Conservation (phyloP, 2,329 filamentous ascomycete genomes). For the Trichoderma koningii region DNA sequence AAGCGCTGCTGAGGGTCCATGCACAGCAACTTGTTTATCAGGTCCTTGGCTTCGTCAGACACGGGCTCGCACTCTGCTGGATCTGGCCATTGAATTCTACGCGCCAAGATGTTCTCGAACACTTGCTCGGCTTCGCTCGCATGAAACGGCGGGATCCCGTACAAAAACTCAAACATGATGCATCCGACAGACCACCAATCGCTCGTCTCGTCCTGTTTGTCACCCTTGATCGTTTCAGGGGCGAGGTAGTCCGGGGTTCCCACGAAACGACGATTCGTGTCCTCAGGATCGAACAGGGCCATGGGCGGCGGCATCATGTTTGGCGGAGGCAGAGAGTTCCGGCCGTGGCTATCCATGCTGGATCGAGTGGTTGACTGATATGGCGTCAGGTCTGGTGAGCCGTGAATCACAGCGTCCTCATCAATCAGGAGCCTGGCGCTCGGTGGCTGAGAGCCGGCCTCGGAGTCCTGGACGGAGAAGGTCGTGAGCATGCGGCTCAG, state of each 20-base stretch:
- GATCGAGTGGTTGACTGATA: slow-evolving; percentile 35
- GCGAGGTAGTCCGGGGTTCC: slow-evolving; percentile 97
- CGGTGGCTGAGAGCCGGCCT: slow-evolving; percentile 45
- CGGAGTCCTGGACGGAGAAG: slow-evolving; percentile 70
- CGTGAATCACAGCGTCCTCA: slow-evolving; percentile 72
- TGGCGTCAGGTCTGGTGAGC: slow-evolving; percentile 74
- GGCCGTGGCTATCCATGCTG: slow-evolving; percentile 41
- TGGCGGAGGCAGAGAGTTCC: slow-evolving; percentile 48
- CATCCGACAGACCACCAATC: slow-evolving; percentile 99
- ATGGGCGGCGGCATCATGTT: slow-evolving; percentile 86
- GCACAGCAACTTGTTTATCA: slow-evolving; percentile 91
- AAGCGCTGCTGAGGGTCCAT: slow-evolving; percentile 79
- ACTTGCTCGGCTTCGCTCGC: slow-evolving; percentile 87
- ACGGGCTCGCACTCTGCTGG: slow-evolving; percentile 72
- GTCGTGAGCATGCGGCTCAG: slow-evolving; percentile 79
- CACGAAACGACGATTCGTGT: slow-evolving; percentile 89
- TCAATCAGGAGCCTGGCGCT: slow-evolving; percentile 66
- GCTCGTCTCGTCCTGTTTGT: slow-evolving; percentile 94
- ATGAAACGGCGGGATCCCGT: slow-evolving; percentile 91
- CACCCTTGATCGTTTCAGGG: slow-evolving; percentile 92
- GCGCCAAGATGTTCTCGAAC: slow-evolving; percentile 91
- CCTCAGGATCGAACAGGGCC: slow-evolving; percentile 93
- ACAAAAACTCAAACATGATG: slow-evolving; percentile 95
- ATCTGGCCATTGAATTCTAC: slow-evolving; percentile 90
- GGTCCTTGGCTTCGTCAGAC: slow-evolving; percentile 85